phyloP scores from a whole-genome alignment of 2,329 filamentous ascomycete species.

The Fusarium tanahbumbuense region DNA sequence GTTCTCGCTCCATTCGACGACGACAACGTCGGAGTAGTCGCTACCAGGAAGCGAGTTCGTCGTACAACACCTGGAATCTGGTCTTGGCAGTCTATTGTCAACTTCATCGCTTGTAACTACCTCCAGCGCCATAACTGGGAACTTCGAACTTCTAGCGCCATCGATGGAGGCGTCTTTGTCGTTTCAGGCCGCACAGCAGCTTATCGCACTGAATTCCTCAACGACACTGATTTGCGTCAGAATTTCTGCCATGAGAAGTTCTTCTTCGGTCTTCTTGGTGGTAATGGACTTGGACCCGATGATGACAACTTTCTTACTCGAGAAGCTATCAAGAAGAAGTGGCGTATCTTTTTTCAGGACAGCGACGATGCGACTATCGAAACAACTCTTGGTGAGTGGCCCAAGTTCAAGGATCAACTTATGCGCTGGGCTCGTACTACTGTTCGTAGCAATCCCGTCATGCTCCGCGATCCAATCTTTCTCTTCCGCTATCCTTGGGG shows the following conservation, averaged over 20 bases:
- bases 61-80: constrained; percentile 50
- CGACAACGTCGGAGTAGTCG: constrained; percentile 62
- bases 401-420: constrained; percentile 65
- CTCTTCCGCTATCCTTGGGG: constrained; percentile 54
- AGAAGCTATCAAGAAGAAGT: constrained; percentile 61
- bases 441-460: constrained; percentile 65
- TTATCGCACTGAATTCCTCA: constrained; percentile 63
- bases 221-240: constrained; percentile 55
- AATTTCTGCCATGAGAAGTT: constrained; percentile 63
- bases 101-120: constrained; percentile 69
- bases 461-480: constrained; percentile 57
- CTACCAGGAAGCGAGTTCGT: constrained; percentile 65
- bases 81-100: constrained; percentile 55
- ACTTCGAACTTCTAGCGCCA: constrained; percentile 63
- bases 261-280: constrained; percentile 55
- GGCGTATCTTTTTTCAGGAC: constrained; percentile 66
- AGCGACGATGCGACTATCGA: constrained; percentile 59
- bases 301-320: constrained; percentile 73
- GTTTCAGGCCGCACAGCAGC: constrained; percentile 67
- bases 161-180: constrained; percentile 70
- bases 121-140: constrained; percentile 73
- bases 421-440: constrained; percentile 69
- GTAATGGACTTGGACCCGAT: constrained; percentile 58
- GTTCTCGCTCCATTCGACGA: constrained; percentile 60
- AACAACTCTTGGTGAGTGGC: constrained; percentile 63